Evolutionary conservation across 2,329 filamentous ascomycete genomes (phyloP), one percentile per base, ranked within the genome.

Genomic region (Fusarium gaditjirri): DNA sequence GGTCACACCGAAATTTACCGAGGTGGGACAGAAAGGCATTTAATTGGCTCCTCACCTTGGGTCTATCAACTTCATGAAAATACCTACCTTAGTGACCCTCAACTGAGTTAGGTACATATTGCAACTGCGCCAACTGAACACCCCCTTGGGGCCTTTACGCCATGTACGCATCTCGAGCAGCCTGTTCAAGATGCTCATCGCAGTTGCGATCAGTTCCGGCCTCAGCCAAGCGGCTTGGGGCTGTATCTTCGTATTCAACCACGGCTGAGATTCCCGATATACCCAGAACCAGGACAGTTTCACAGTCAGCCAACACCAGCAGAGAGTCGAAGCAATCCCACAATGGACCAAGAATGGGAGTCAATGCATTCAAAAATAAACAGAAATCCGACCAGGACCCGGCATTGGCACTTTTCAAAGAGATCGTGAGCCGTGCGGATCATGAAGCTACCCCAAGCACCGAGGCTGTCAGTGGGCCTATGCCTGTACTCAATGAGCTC

Each of bases 111-210:
- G 9, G 27, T 29, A 29, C 47, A 73, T 55, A 68, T 65, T 49
- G 33, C 50, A 56, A 50, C 33, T 55, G 36, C 52, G 46, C 36
- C 54, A 29, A 49, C 36, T 44, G 53, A 54, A 65, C 54, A 29
- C 54, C 49, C 42, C 33, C 49, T 33, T 33, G 36, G 44, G 68
- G 60, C 60, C 56, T 52, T 47, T 50, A 64, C 68, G 68, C 58
- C 54, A 83, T 83, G 82, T 78, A 79, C 70, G 72, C 79, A 59
- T 77, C 82, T 61, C 76, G 80, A 61, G 75, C 77, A 39, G 72
- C 78, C 64, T 83, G 82, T 74, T 77, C 76, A 68, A 79, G 77
- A 74, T 83, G 81, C 70, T 76, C 77, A 47, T 75, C 76, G 25
- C 77, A 77, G 38, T 53, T 80, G 53, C 77, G 76, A 36, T 57